Evolutionary conservation across 768 basidiomycete species (phyloP).

Genomic region (Cytidiella melzeri): DNA sequence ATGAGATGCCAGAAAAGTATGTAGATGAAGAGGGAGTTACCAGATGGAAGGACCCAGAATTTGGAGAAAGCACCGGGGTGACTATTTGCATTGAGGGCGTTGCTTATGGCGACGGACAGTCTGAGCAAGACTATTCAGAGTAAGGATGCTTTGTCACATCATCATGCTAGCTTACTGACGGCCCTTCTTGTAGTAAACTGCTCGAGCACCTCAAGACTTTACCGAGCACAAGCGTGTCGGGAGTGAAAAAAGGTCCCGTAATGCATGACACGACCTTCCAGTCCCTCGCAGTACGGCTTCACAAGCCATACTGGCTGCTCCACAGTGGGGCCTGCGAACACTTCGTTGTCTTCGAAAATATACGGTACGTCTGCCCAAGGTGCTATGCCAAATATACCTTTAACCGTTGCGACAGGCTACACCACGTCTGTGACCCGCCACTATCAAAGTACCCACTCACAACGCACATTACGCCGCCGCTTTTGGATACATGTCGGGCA

Average conservation of each 20-base stretch:
- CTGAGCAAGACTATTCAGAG: slow-evolving; percentile 51
- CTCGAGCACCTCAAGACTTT: slow-evolving; percentile 32
- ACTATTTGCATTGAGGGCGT: slow-evolving; percentile 58
- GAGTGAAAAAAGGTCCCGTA: slow-evolving; percentile 32
- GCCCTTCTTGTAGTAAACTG: slow-evolving; percentile 36
- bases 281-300: slow-evolving; percentile 53
- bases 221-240: slow-evolving; percentile 26
- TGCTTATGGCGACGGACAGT: slow-evolving; percentile 50
- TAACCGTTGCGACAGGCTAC: slow-evolving; percentile 36
- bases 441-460: slow-evolving; percentile 60
- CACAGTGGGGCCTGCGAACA: slow-evolving; percentile 83
- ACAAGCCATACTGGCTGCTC: slow-evolving; percentile 78
- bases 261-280: slow-evolving; percentile 45
- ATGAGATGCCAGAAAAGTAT: slow-evolving; percentile 42
- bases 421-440: slow-evolving; percentile 51
- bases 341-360: slow-evolving; percentile 64
- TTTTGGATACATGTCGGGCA: slow-evolving; percentile 58
- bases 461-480: slow-evolving; percentile 54
- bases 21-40: slow-evolving; percentile 27
- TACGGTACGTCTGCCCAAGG: slow-evolving; percentile 43
- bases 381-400: not conserved
- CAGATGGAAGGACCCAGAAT: slow-evolving; percentile 26
- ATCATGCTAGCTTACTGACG: not conserved
- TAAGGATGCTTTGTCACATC: slow-evolving; percentile 24
- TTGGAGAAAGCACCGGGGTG: slow-evolving; percentile 27